Conservation (phyloP, 192 early-diverging fungal species). For the Phycomyces blakesleeanus region DNA sequence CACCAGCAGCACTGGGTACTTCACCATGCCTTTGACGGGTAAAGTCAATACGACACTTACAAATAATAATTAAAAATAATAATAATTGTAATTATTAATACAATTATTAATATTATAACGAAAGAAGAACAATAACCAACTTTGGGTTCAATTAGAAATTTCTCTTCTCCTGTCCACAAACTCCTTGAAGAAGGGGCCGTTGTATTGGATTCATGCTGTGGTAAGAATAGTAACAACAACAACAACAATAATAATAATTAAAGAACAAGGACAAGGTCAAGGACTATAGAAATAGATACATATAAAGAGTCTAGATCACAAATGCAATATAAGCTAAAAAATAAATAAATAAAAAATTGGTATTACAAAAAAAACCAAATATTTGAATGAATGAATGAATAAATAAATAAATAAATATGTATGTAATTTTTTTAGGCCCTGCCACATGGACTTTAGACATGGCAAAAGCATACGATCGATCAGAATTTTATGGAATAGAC, state of each 20-base stretch:
- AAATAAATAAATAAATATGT: too few species aligned
- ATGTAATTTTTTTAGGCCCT: constrained; percentile 7
- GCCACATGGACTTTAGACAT: constrained; percentile 41
- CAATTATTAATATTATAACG: too few species aligned
- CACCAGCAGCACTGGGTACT: constrained; percentile 22
- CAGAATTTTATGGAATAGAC: constrained; percentile 47
- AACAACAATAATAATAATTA: too few species aligned
- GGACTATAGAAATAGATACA: too few species aligned
- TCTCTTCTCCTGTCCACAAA: constrained; percentile 11
- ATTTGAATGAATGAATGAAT: too few species aligned
- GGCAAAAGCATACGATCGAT: constrained; percentile 43
- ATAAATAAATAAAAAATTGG: too few species aligned
- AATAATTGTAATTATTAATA: too few species aligned
- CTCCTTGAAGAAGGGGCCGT: constrained; percentile 16
- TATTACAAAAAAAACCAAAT: too few species aligned
- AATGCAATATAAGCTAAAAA: too few species aligned
- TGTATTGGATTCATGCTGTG: constrained; percentile 31
- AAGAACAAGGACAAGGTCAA: too few species aligned
- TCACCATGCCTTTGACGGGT: constrained; percentile 12
- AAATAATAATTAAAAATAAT: too few species aligned
- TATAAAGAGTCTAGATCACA: too few species aligned
- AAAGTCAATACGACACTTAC: background rate
- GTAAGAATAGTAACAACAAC: constrained; percentile 6
- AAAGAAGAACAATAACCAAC: background rate
- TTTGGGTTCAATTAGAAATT: constrained; percentile 20